These are phyloP conservation scores for Heracleum sosnowskyi DNA, from an alignment of 129 eudicot species.

Conservation along the genomic window DNA sequence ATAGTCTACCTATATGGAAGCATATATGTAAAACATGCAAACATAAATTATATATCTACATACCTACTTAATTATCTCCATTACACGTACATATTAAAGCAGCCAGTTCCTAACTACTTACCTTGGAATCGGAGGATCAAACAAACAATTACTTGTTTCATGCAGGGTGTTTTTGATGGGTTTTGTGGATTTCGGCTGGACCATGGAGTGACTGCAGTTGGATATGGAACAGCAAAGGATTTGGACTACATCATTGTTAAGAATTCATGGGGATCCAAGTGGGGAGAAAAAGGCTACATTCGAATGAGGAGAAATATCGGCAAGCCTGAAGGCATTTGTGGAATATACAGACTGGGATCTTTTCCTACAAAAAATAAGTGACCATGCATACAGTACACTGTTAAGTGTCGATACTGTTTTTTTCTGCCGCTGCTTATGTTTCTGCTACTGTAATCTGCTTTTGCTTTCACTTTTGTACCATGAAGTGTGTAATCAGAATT, in stretches of 20 bases:
- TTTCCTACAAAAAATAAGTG: slow-evolving; percentile 54
- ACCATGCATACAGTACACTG: background rate
- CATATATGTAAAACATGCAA: too few species aligned
- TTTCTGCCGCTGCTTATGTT: background rate
- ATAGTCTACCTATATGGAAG: background rate
- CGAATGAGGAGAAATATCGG: slow-evolving; percentile 72
- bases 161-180: slow-evolving; percentile 71
- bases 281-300: slow-evolving; percentile 79
- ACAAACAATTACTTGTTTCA: background rate
- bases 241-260: slow-evolving; percentile 47
- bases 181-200: slow-evolving; percentile 63
- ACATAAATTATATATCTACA: background rate
- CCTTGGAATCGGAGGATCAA: background rate
- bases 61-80: background rate
- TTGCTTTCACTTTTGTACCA: background rate
- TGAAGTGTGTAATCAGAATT: background rate
- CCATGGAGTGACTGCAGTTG: slow-evolving; percentile 83
- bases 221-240: slow-evolving; percentile 59
- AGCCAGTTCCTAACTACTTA: background rate
- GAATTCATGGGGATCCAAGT: slow-evolving; percentile 76
- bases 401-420: background rate
- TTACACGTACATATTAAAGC: background rate
- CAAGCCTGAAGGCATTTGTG: slow-evolving; percentile 59
- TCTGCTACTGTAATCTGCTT: background rate
- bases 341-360: slow-evolving; percentile 69